These are phyloP conservation scores for Cercospora beticola DNA, from an alignment of 2,329 filamentous ascomycete genomes.

Conservation along the genomic window DNA sequence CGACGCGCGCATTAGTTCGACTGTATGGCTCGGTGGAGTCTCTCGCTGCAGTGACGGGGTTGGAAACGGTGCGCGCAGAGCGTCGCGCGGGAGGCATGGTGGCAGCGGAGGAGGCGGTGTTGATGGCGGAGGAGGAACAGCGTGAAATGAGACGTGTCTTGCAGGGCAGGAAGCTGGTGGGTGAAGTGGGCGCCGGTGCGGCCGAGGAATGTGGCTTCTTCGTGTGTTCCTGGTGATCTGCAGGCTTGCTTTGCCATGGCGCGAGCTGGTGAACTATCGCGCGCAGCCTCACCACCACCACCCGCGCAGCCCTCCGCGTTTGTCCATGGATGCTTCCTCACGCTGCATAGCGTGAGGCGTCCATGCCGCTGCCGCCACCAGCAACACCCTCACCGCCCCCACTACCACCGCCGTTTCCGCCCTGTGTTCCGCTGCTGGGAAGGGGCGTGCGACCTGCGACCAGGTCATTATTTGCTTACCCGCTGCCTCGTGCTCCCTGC, in stretches of 20 bases:
- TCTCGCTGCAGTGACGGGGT: constrained; percentile 19
- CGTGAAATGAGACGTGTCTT: neutral
- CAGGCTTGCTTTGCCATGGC: neutral
- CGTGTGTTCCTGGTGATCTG: neutral
- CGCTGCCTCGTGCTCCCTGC: constrained; percentile 15
- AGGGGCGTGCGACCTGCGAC: neutral
- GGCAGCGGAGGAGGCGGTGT: neutral
- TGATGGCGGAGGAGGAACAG: neutral
- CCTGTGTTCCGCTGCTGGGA: neutral
- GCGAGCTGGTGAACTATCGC: constrained; percentile 1
- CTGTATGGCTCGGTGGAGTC: constrained; percentile 29
- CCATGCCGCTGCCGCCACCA: neutral
- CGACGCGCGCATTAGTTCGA: constrained; percentile 31
- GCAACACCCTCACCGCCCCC: neutral
- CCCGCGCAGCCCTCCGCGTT: neutral
- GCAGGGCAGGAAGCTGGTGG: neutral
- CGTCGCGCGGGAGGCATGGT: constrained; percentile 38
- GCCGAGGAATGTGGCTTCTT: constrained; percentile 4
- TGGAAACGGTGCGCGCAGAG: constrained; percentile 32
- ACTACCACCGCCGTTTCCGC: neutral
- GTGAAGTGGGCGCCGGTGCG: constrained; percentile 14
- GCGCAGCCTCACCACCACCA: neutral
- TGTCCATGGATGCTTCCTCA: neutral
- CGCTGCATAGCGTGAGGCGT: neutral
- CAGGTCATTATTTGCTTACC: constrained; percentile 7